Base-by-base conservation (phyloP, 1,139 yeast genomes). In the Protomyces inouyei region DNA sequence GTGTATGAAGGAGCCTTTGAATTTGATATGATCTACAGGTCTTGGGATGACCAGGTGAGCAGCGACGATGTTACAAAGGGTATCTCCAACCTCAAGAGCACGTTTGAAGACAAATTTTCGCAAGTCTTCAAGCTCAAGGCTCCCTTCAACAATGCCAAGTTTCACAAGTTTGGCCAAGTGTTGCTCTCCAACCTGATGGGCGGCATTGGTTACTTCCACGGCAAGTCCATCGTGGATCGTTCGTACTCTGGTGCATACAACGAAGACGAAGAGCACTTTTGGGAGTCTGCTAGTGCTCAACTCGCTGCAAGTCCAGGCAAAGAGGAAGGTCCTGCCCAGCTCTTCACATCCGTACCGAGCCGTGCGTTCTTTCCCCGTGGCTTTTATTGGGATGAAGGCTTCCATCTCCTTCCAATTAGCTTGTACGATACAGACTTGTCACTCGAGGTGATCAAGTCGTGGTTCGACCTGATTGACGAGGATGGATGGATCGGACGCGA, bases 321-420 rank as follows among this genome's bases (percentile, higher is more conserved):
- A 40, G 64, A 67, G 23, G 68, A 65, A 45, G 71, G 67, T 12
- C 56, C 67, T 2, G 38, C 66, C 6, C 89, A 86, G 69, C 76
- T 95, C 46, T 88, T 91, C 71, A 83, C 95, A 0, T 79, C 90
- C 53, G 95, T 91, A 37, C 98, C 98, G 1, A 89, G 97, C 57
- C 81, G 98, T 65, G 91, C 97, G 0, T 89, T 89, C 72, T 93
- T 93, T 76, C 98, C 98, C 8, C 81, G 98, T 68, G 99, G 99
- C 0, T 93, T 93, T 72, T 89, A 89, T 72, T 93, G 99, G 99
- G 99, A 95, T 75, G 98, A 95, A 76, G 99, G 99, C 0, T 93
- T 93, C 76, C 97, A 93, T 74, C 79, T 93, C 68, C 78, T 92
- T 51, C 96, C 96, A 2, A 78, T 93, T 45, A 75, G 89, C 69